These are phyloP conservation scores for Syzygium aqueum DNA, from an alignment of 345 rosid genomes.

Conservation along the genomic window DNA sequence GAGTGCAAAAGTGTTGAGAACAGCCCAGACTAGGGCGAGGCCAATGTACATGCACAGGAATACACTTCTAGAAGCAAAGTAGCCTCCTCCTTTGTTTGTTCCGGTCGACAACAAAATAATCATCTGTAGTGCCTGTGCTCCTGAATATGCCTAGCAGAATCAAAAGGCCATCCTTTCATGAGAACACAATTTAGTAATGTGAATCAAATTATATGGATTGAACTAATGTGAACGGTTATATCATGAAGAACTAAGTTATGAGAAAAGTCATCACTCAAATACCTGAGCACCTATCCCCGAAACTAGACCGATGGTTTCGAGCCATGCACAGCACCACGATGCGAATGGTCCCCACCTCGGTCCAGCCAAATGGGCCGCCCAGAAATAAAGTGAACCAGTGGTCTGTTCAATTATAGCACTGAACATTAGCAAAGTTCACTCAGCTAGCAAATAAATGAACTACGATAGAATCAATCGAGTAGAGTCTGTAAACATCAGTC, in stretches of 20 bases:
- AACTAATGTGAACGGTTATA: not conserved
- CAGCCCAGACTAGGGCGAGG: slow-evolving; percentile 1
- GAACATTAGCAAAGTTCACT: not conserved
- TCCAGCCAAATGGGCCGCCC: slow-evolving; percentile 13
- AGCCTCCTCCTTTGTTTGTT: slow-evolving; percentile 7
- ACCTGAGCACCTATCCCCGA: slow-evolving; percentile 11
- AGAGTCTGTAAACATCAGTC: not conserved
- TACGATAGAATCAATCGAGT: not conserved
- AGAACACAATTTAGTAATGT: not conserved
- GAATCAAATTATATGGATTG: not conserved
- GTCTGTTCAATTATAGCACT: slow-evolving; percentile 1
- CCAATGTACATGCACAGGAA: slow-evolving; percentile 5
- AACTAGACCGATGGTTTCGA: slow-evolving; percentile 6
- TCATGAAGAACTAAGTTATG: not conserved
- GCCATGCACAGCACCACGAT: slow-evolving; percentile 14
- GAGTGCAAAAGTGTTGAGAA: slow-evolving; percentile 11
- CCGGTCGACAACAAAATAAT: slow-evolving; percentile 6
- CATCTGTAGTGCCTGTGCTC: slow-evolving; percentile 11
- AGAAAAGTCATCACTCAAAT: not conserved
- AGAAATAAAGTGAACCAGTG: slow-evolving; percentile 10
- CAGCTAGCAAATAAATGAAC: not conserved
- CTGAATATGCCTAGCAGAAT: slow-evolving; percentile 8
- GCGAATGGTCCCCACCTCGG: slow-evolving; percentile 13
- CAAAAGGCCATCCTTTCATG: not conserved
- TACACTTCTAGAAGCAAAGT: not conserved